phyloP scores from a whole-genome alignment of 2,329 filamentous ascomycete species.

The Zelopaecilomyces penicillatus region DNA sequence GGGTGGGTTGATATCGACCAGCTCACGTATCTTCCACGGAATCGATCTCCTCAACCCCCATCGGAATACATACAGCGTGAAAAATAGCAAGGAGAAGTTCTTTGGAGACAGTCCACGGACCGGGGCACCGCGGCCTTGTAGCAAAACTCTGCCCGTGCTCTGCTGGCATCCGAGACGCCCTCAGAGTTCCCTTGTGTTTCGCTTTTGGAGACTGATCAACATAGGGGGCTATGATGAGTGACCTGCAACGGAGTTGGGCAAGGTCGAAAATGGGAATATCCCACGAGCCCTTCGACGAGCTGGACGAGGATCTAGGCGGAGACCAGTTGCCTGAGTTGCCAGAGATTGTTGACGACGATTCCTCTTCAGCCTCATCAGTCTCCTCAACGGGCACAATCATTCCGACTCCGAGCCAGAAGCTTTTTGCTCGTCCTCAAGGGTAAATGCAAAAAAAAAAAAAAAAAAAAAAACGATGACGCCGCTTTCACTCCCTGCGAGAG shows the following conservation, averaged over 20 bases:
- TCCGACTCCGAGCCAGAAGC: constrained; percentile 62
- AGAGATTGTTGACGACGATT: constrained; percentile 49
- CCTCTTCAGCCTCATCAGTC: constrained; percentile 69
- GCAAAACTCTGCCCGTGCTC: too few species aligned
- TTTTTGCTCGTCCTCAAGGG: constrained; percentile 65
- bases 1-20: too few species aligned
- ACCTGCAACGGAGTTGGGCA: constrained; percentile 70
- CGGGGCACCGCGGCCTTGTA: too few species aligned
- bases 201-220: background rate
- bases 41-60: too few species aligned
- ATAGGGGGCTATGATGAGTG: constrained; percentile 52
- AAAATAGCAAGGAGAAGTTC: too few species aligned
- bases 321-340: constrained; percentile 39
- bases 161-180: too few species aligned
- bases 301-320: constrained; percentile 42
- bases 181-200: background rate
- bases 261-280: constrained; percentile 62
- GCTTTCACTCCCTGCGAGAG: constrained; percentile 3
- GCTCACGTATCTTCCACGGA: too few species aligned
- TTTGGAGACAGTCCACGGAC: too few species aligned
- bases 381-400: constrained; percentile 90
- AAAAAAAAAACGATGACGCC: background rate
- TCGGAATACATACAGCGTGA: too few species aligned
- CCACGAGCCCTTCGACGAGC: constrained; percentile 41
- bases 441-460: constrained; percentile 25